Evolutionary conservation across 371 early-diverging fungal genomes (phyloP), one percentile per base, ranked within the genome.

Genomic region (Haplosporangium sp.): DNA sequence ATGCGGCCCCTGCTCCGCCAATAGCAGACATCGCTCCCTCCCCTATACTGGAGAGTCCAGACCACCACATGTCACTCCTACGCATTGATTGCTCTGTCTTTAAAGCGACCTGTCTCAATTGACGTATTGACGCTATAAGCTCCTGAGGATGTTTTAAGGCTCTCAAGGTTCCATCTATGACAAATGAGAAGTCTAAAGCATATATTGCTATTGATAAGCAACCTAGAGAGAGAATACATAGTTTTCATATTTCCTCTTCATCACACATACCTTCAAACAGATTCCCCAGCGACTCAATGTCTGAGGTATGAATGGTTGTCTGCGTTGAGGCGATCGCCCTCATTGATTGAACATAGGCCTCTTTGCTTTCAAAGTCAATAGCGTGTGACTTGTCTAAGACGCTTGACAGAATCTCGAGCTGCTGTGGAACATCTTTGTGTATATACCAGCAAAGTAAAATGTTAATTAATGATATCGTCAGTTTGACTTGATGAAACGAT

Each of bases 111-210:
- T 50, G 35, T 20, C 73, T 58, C 35, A 77, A 27, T 20, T 69
- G 73, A 39, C 73, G 78, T 10, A 77, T 69, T n/a, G 69, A 53
- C 8, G 63, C 17, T 20, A 76, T 68, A 44, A 82, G 38, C 55
- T 75, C 82, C 27, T 82, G 76, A 2, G 82, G 82, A 35, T 76
- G 82, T 17, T 65, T 76, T 4, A 82, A 34, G 0, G 82, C 82
- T 48, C 62, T 68, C 59, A 82, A 39, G 2, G 82, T 82, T 6
- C 82, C 82, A n/a, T 82, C 72, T 17, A 82, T 75, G 19, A 82
- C 82, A 69, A 75, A 82, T 1, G 82, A 82, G 50, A 82, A 82
- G 34, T 82, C 78, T 77, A 56, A 13, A 61, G 20, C 9, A 38
- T 40, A 4, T 1, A 50, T 34, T n/a, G n/a, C 11, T 4, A 19